phyloP scores from a whole-genome alignment of 176 grass and related monocot species.

The Raddia guianensis region DNA sequence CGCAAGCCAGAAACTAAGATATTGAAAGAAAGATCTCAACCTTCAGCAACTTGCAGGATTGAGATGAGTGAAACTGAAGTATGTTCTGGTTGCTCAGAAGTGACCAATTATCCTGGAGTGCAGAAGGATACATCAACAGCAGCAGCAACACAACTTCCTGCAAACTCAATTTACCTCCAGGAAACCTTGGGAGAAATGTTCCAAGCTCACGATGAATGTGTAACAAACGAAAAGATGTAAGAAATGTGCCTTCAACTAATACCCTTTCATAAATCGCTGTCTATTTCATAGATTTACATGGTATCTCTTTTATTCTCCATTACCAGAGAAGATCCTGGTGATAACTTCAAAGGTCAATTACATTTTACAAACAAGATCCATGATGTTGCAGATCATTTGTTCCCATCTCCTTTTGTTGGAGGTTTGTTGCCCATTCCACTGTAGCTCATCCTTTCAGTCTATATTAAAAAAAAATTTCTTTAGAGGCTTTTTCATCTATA shows the following conservation, averaged over 20 bases:
- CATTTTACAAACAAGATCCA: conserved; percentile 33
- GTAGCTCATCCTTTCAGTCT: neutral
- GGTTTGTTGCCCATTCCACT: conserved; percentile 35
- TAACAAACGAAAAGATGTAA: conserved; percentile 47
- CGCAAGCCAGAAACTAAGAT: conserved; percentile 43
- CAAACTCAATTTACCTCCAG: conserved; percentile 35
- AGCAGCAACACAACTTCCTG: conserved; percentile 38
- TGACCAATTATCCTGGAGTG: conserved; percentile 40
- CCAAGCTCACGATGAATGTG: conserved; percentile 35
- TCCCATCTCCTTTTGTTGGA: conserved; percentile 51
- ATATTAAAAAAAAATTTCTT: neutral
- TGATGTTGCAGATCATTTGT: conserved; percentile 32
- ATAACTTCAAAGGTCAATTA: conserved; percentile 13
- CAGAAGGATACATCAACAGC: conserved; percentile 34
- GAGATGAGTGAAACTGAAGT: conserved; percentile 38
- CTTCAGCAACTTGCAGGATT: conserved; percentile 32
- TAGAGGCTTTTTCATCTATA: conserved; percentile 2
- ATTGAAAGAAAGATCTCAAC: conserved; percentile 29
- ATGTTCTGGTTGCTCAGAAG: conserved; percentile 43
- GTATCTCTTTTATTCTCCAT: conserved; percentile 30
- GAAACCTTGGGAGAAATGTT: conserved; percentile 39
- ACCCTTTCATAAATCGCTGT: conserved; percentile 14
- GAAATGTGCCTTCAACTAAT: conserved; percentile 16
- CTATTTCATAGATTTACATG: conserved; percentile 31
- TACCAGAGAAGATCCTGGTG: conserved; percentile 36